Evolutionary conservation across 2,329 filamentous ascomycete species (phyloP).

Genomic region (Dendryphion nanum): DNA sequence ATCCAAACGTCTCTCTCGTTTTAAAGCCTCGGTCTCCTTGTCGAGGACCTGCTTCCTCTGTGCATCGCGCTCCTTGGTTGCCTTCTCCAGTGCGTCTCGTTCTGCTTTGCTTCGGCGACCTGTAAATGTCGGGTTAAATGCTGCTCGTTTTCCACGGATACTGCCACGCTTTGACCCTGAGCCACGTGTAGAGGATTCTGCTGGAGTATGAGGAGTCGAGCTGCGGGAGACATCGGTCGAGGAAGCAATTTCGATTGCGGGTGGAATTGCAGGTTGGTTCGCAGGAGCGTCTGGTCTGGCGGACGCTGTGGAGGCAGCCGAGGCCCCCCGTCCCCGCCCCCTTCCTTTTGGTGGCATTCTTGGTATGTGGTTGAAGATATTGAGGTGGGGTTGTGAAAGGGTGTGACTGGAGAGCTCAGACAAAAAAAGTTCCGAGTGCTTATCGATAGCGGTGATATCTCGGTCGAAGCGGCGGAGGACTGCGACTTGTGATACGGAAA

Average conservation of each 20-base stretch:
- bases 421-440: too few species aligned
- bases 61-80: slow-evolving; percentile 38
- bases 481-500: too few species aligned
- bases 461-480: too few species aligned
- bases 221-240: neutral
- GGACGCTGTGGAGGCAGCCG: slow-evolving; percentile 5
- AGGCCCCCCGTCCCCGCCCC: slow-evolving; percentile 14
- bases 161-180: slow-evolving; percentile 29
- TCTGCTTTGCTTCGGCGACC: slow-evolving; percentile 46
- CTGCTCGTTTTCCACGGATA: slow-evolving; percentile 26
- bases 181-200: slow-evolving; percentile 23
- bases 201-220: neutral
- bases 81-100: slow-evolving; percentile 43
- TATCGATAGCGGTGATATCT: slow-evolving; percentile 30
- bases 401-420: neutral
- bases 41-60: slow-evolving; percentile 23
- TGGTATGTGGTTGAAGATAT: neutral
- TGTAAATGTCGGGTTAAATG: slow-evolving; percentile 41
- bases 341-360: slow-evolving; percentile 34
- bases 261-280: neutral
- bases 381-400: slow-evolving; percentile 1
- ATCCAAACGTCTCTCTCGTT: slow-evolving; percentile 4
- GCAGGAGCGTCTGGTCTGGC: slow-evolving; percentile 3
- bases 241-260: neutral
- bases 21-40: slow-evolving; percentile 30